Percentiles rank a stretch among this genome's conserved stretches.
These are phyloP conservation scores for Apostasia ramifera DNA, from an alignment of 106 monocot genomes.

Conservation along the genomic window DNA sequence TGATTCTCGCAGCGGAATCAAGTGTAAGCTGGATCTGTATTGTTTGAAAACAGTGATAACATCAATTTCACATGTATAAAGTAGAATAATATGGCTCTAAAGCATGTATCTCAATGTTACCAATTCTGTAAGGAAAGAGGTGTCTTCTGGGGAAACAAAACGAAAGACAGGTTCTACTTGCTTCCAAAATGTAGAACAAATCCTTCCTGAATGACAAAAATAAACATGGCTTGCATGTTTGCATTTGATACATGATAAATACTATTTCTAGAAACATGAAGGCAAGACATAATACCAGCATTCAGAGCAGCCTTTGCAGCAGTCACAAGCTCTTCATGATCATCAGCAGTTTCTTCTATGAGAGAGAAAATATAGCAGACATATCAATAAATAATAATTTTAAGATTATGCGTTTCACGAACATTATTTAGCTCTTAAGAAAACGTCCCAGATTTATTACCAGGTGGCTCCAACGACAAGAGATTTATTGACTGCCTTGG, in stretches of 20 bases:
- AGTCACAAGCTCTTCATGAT: slow-evolving; percentile 58
- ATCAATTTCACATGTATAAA: neutral
- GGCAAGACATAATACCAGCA: slow-evolving; percentile 24
- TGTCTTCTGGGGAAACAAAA: slow-evolving; percentile 34
- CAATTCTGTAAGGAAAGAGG: slow-evolving; percentile 33
- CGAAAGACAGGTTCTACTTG: slow-evolving; percentile 34
- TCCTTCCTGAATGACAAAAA: slow-evolving; percentile 17
- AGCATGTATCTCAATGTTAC: slow-evolving; percentile 11
- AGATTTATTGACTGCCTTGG: slow-evolving; percentile 25
- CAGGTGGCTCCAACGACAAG: slow-evolving; percentile 28
- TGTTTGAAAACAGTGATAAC: neutral
- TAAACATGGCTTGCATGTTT: neutral
- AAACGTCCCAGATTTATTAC: slow-evolving; percentile 14
- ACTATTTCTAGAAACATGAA: neutral
- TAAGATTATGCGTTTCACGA: neutral
- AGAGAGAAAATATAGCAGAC: slow-evolving; percentile 11
- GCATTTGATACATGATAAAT: neutral
- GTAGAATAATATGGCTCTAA: neutral
- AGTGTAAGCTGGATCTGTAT: slow-evolving; percentile 22
- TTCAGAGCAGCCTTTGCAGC: slow-evolving; percentile 55
- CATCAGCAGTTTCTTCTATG: slow-evolving; percentile 55
- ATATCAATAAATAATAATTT: neutral
- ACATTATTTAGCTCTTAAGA: too few species aligned
- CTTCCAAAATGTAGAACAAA: slow-evolving; percentile 33
- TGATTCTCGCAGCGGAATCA: slow-evolving; percentile 12